phyloP scores from a whole-genome alignment of 2,329 filamentous ascomycete genomes.

The Coniosporium tulheliwenetii region DNA sequence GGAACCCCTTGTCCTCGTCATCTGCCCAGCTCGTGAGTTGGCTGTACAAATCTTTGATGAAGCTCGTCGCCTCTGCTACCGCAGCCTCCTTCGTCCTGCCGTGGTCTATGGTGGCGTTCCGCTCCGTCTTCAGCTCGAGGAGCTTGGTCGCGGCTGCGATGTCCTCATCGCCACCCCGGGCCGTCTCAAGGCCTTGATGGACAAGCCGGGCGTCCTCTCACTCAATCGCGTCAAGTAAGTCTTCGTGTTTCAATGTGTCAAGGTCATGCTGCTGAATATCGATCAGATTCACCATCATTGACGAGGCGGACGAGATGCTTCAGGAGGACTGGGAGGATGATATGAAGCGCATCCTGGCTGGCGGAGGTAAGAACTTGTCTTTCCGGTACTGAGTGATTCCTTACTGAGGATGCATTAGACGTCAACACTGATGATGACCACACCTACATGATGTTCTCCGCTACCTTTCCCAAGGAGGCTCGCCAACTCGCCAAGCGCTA shows the following conservation, averaged over 20 bases:
- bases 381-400: slow-evolving; percentile 4
- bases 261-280: slow-evolving; percentile 3
- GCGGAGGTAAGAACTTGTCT: slow-evolving; percentile 48
- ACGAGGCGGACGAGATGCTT: slow-evolving; percentile 92
- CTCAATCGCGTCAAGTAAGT: slow-evolving; percentile 63
- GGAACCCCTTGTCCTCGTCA: slow-evolving; percentile 75
- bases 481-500: slow-evolving; percentile 64
- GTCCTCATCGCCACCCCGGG: slow-evolving; percentile 79
- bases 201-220: slow-evolving; percentile 50
- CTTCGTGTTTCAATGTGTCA: slow-evolving; percentile 1
- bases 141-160: slow-evolving; percentile 75
- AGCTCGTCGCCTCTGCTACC: slow-evolving; percentile 80
- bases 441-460: slow-evolving; percentile 72
- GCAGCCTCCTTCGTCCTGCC: slow-evolving; percentile 83
- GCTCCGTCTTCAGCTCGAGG: slow-evolving; percentile 48
- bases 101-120: slow-evolving; percentile 80
- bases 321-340: slow-evolving; percentile 63
- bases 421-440: slow-evolving; percentile 60
- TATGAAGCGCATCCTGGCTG: slow-evolving; percentile 59
- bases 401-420: slow-evolving; percentile 27
- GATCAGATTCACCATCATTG: slow-evolving; percentile 53
- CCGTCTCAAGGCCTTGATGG: slow-evolving; percentile 71
- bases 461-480: slow-evolving; percentile 73
- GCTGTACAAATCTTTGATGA: slow-evolving; percentile 94
- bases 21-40: slow-evolving; percentile 78